These are phyloP conservation scores for Porphyridium purpureum DNA, from an alignment of 23 red algal species.

Conservation along the genomic window DNA sequence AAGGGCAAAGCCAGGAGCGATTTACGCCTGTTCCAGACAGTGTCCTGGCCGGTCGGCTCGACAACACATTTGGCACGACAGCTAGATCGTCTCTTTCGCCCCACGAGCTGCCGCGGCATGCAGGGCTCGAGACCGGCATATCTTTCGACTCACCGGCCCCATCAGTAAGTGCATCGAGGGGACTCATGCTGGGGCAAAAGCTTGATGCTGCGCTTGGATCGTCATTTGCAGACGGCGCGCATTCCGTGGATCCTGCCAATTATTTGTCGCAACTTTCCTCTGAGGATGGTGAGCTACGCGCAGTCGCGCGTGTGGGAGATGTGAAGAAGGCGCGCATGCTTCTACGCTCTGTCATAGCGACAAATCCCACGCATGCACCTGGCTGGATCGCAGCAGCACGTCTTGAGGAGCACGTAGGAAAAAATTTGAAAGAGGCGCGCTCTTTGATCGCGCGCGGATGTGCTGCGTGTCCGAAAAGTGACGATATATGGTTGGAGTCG, in stretches of 20 bases:
- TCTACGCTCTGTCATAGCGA: constrained; percentile 32
- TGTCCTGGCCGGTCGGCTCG: constrained; percentile 13
- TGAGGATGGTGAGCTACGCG: constrained; percentile 4
- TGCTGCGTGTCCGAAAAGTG: constrained; percentile 28
- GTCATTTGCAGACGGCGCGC: no score
- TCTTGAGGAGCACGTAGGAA: constrained; percentile 53
- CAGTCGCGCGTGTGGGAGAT: constrained; percentile 45
- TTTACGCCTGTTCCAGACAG: constrained; percentile 60
- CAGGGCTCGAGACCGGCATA: no score
- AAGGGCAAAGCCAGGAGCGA: no score
- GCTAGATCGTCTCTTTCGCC: constrained; percentile 34
- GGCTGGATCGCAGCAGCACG: constrained; percentile 87
- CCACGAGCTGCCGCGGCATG: constrained; percentile 41
- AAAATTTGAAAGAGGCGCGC: constrained; percentile 27
- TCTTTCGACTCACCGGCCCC: no score
- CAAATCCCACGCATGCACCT: constrained; percentile 49
- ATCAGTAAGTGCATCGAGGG: no score
- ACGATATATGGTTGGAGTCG: constrained; percentile 80
- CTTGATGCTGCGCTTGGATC: no score
- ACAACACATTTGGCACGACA: constrained; percentile 47
- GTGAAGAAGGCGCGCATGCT: constrained; percentile 45
- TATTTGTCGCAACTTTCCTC: constrained; percentile 41
- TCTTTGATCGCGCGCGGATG: constrained; percentile 42
- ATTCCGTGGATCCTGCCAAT: constrained; percentile 33
- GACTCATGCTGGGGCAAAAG: no score